Base-by-base conservation (phyloP, 106 monocot genomes). In the Platanthera guangdongensis region DNA sequence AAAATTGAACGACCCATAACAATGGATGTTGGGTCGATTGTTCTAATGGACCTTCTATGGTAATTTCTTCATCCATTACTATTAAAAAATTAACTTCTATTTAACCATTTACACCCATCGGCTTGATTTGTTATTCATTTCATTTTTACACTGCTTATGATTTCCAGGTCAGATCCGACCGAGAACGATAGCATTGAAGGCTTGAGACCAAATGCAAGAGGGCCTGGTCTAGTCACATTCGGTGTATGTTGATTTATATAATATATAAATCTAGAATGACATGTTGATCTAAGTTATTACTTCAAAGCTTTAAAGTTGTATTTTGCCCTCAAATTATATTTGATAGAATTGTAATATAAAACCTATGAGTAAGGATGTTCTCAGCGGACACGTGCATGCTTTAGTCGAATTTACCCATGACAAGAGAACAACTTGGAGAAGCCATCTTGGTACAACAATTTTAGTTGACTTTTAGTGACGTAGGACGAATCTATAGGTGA, bases 1-100 rank as follows among this genome's bases (percentile, higher is more conserved):
- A 97, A 92, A 80, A 87, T 97, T 83, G 94, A 94, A 76, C 89
- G 97, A 67, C 97, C 97, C 14, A 97, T 97, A 67, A 97, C 97
- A 45, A 97, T 97, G 97, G 97, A 97, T 87, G 94, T 87, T 70
- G 97, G 97, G 51, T 97, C 97, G 5, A 91, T 91, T 55, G 75
- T 97, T 75, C 68, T 97, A 78, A 97, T 97, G 97, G 97, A 97
- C 73, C 94, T 97, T 60, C 70, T 97, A 68, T 97, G 97, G 97
- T 94, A 92, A 67, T 68, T 49, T 70, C 47, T 72, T 21, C 47
- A 45, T 39, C 72, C 4, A 60, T 65, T 65, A 65, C 9, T 32
- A 10, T 12, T 60, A 21, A 9, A 6, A 65, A 30, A 30, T 11
- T 32, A 12, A 32, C 28, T 65, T 65, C 28, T 65, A 5, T 30